A percentile compares a stretch with the other conserved stretches of the same genome.
Evolutionary conservation across 1,284 basidiomycete species (phyloP).

Genomic region (Moesziomyces antarcticus): DNA sequence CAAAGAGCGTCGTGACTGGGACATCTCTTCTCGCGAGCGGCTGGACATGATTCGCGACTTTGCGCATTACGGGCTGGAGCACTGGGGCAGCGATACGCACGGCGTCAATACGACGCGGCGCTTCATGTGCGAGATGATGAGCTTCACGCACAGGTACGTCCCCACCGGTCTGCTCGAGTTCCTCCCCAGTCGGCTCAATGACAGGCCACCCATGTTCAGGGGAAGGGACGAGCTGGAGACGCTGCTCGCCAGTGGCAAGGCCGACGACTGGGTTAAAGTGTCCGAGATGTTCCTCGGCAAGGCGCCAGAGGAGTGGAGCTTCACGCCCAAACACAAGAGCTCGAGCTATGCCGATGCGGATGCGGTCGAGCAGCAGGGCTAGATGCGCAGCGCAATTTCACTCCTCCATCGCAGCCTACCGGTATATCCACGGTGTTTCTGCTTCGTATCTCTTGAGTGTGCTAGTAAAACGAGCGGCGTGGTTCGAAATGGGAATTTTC

Average conservation of each 20-base stretch:
- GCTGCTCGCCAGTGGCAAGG: slow-evolving; percentile 81
- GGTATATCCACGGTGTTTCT: no score
- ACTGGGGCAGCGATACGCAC: slow-evolving; percentile 67
- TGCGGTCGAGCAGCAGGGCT: slow-evolving; percentile 41
- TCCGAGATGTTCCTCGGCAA: slow-evolving; percentile 92
- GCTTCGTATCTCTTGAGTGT: no score
- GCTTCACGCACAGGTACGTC: slow-evolving; percentile 93
- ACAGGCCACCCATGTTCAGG: slow-evolving; percentile 84
- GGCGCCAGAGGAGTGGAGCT: slow-evolving; percentile 73
- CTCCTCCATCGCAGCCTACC: no score
- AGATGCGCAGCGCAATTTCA: background rate
- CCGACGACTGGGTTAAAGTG: slow-evolving; percentile 93
- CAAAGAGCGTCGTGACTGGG: slow-evolving; percentile 83
- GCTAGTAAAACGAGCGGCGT: no score
- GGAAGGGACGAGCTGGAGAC: slow-evolving; percentile 87
- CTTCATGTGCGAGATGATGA: slow-evolving; percentile 93
- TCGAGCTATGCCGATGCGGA: slow-evolving; percentile 35
- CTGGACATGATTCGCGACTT: slow-evolving; percentile 81
- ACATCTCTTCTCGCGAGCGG: slow-evolving; percentile 90
- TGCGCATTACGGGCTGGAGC: slow-evolving; percentile 57
- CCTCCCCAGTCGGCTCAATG: slow-evolving; percentile 85
- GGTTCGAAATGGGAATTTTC: no score
- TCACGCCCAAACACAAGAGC: slow-evolving; percentile 70
- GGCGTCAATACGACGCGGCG: slow-evolving; percentile 92
- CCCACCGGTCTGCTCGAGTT: slow-evolving; percentile 92